phyloP scores from a whole-genome alignment of 495 filamentous ascomycete genomes.

The Trichoderma virens region DNA sequence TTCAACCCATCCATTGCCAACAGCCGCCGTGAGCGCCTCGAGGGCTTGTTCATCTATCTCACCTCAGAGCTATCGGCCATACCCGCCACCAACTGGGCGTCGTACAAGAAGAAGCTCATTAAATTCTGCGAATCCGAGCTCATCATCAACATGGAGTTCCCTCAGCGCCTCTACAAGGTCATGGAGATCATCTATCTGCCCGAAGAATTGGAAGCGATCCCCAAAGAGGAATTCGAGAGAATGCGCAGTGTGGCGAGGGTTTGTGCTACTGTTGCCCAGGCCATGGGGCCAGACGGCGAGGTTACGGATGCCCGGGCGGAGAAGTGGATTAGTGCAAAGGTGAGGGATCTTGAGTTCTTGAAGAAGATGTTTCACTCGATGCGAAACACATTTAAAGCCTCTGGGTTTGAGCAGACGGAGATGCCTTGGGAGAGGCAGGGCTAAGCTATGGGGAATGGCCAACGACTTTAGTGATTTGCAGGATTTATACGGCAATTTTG shows the following conservation, averaged over 20 bases:
- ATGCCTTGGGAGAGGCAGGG: not conserved
- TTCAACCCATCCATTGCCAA: not conserved
- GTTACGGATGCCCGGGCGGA: not conserved
- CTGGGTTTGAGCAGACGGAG: not conserved
- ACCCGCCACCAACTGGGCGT: not conserved
- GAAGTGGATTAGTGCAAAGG: not conserved
- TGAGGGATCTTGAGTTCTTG: not conserved
- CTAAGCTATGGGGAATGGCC: not conserved
- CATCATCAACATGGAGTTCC: not conserved
- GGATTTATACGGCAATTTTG: too few species aligned
- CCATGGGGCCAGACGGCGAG: not conserved
- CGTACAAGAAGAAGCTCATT: constrained; percentile 3
- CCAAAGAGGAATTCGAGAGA: not conserved
- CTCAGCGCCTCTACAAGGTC: constrained; percentile 1
- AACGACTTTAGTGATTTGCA: not conserved
- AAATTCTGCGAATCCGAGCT: not conserved
- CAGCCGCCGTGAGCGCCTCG: not conserved
- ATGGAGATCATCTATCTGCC: not conserved
- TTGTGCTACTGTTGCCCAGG: not conserved
- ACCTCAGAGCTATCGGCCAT: not conserved
- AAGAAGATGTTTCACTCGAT: not conserved
- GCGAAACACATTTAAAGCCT: not conserved
- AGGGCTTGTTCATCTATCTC: not conserved
- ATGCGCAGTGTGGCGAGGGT: not conserved
- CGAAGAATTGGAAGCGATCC: not conserved